Base-by-base conservation (phyloP, 441 rosid genomes). In the Jatropha multifida region DNA sequence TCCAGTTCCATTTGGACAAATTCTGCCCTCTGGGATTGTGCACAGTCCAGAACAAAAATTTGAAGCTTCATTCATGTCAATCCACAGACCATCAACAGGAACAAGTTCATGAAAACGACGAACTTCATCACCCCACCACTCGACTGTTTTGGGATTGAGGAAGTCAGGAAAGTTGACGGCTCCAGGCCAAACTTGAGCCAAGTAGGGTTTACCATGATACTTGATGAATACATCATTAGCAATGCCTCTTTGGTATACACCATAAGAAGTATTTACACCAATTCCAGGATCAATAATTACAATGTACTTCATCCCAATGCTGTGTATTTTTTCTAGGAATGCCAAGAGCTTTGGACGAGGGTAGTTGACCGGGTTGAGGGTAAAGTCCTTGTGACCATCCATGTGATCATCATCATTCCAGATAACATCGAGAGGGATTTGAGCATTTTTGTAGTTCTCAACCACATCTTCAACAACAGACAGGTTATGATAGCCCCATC, bases 151-250 rank as follows among this genome's bases (percentile, higher is more conserved):
- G 0, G 98, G 99, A 83, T 93, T 95, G 73, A 95, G 98, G 80
- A 92, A 93, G 83, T 95, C 99, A 23, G 99, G 99, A 69, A 93
- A 95, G 77, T 95, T 73, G 42, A 93, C 96, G 15, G 98, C 87
- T 51, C 99, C 99, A 2, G 98, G 99, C 99, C 98, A 96, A 20
- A 94, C 99, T 85, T 96, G 99, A 76, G 97, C 99, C 20, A 96
- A 72, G 84, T 77, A 94, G 12, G 96, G 96, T 80, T 94, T 86
- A 18, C 97, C 98, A 12, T 86, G 85, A 55, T 94, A 90, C 85
- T 94, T 96, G 85, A 96, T 92, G 80, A 96, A 96, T 65, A 96
- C 96, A 72, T 94, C 97, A 20, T 89, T 83, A 20, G 93, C 96
- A 62, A 92, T 71, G 48, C 80, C 99, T 83, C 99, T 81, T 66